These are phyloP conservation scores for Phytophthora tubulina DNA, from an alignment of 352 stramenopile genomes.

Conservation along the genomic window DNA sequence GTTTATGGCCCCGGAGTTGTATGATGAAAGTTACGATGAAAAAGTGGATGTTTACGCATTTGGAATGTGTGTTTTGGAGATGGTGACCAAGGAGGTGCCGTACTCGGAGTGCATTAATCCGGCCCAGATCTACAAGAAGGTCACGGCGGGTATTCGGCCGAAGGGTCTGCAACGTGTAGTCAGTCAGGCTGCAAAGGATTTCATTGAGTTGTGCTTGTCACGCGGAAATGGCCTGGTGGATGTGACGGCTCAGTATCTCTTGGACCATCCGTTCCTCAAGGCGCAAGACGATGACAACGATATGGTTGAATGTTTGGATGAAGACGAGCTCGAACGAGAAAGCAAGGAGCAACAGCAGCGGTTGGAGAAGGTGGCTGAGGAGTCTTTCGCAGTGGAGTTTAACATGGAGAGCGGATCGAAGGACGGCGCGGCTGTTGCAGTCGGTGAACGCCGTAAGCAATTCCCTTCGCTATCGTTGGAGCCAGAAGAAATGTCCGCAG, in stretches of 20 bases:
- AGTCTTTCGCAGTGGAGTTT: slow-evolving; percentile 72
- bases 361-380: slow-evolving; percentile 62
- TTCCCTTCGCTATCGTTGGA: slow-evolving; percentile 68
- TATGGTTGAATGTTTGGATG: slow-evolving; percentile 77
- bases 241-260: slow-evolving; percentile 83
- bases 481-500: slow-evolving; percentile 57
- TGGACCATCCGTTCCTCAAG: slow-evolving; percentile 83
- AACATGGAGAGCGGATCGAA: slow-evolving; percentile 85
- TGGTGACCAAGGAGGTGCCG: slow-evolving; percentile 99
- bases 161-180: slow-evolving; percentile 78
- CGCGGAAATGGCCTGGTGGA: slow-evolving; percentile 83
- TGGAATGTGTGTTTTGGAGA: slow-evolving; percentile 99
- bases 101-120: slow-evolving; percentile 97
- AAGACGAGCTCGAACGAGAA: slow-evolving; percentile 73
- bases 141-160: slow-evolving; percentile 85
- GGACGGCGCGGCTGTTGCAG: slow-evolving; percentile 27
- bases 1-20: slow-evolving; percentile 99
- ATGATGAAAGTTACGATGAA: slow-evolving; percentile 98
- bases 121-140: slow-evolving; percentile 93
- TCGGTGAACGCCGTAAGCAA: slow-evolving; percentile 59
- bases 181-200: slow-evolving; percentile 77
- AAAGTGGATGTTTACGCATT: slow-evolving; percentile 99
- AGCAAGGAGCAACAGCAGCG: slow-evolving; percentile 59
- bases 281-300: slow-evolving; percentile 80
- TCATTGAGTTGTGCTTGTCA: slow-evolving; percentile 87